These are phyloP conservation scores for Penicillium hesseltinei DNA, from an alignment of 2,329 filamentous ascomycete genomes.

Conservation along the genomic window DNA sequence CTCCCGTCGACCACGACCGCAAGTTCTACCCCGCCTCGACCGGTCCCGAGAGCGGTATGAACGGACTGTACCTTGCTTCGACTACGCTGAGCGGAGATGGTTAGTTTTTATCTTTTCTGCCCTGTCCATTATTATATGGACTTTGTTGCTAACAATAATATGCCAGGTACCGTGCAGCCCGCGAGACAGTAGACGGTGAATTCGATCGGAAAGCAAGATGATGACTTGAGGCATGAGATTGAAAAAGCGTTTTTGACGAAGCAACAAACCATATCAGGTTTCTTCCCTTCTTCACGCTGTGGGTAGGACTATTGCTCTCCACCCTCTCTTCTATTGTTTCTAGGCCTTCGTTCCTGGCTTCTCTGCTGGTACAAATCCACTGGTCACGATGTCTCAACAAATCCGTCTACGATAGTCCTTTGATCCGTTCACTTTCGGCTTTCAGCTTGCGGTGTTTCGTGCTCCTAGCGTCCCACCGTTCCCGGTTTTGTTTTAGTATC, in stretches of 20 bases:
- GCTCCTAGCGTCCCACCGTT: conserved; percentile 12
- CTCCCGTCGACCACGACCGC: conserved; percentile 58
- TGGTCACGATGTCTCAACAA: conserved; percentile 3
- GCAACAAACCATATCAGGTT: not conserved
- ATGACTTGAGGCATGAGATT: conserved; percentile 1
- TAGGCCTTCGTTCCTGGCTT: not conserved
- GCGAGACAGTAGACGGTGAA: conserved; percentile 59
- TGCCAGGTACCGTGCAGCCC: conserved; percentile 55
- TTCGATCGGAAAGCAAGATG: conserved; percentile 13
- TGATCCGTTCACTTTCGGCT: conserved; percentile 8
- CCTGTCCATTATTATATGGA: conserved; percentile 39
- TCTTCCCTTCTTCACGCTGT: conserved; percentile 1
- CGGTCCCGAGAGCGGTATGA: conserved; percentile 46
- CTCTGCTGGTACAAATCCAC: conserved; percentile 8
- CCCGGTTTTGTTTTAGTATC: conserved; percentile 17
- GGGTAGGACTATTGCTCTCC: conserved; percentile 15
- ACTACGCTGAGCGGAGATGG: conserved; percentile 48
- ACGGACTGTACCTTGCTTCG: conserved; percentile 49
- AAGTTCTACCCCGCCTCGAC: conserved; percentile 52
- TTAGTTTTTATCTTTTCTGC: conserved; percentile 24
- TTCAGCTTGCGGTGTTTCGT: conserved; percentile 11
- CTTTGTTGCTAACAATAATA: conserved; percentile 43
- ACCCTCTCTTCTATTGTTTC: conserved; percentile 4
- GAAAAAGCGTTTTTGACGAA: conserved; percentile 7
- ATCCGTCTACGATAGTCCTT: conserved; percentile 1